phyloP scores from a whole-genome alignment of 1,139 yeast genomes.

The Arxiozyma heterogenica region DNA sequence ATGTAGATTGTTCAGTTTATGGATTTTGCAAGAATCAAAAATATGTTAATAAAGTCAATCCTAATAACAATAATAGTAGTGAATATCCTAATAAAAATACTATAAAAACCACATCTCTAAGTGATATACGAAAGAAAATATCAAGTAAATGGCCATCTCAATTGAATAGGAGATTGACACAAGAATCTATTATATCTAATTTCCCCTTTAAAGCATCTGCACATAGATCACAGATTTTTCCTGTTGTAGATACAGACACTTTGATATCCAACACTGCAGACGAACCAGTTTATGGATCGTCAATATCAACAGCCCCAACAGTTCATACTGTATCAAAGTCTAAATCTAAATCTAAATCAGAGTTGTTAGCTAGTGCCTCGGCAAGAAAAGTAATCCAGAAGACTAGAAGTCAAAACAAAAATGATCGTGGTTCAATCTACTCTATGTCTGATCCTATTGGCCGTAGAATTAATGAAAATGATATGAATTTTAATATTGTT shows the following conservation, averaged over 20 bases:
- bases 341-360: background rate
- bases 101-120: background rate
- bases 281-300: background rate
- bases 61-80: background rate
- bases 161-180: conserved; percentile 2
- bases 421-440: background rate
- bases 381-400: too few relatives aligned
- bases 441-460: conserved; percentile 37
- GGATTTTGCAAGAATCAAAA: background rate
- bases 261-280: background rate
- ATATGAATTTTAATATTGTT: conserved; percentile 84
- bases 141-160: conserved; percentile 1
- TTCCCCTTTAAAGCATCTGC: conserved; percentile 2
- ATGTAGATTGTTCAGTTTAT: background rate
- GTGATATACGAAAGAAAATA: background rate
- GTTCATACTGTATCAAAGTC: background rate
- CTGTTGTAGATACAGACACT: background rate
- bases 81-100: background rate
- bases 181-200: conserved; percentile 4
- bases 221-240: conserved; percentile 5
- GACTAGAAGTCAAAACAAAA: too few relatives aligned
- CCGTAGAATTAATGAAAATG: conserved; percentile 79
- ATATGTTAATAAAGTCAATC: background rate
- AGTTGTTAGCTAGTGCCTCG: background rate
- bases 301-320: background rate